phyloP scores from a whole-genome alignment of 2,329 filamentous ascomycete genomes.

The Endothia cerciana region DNA sequence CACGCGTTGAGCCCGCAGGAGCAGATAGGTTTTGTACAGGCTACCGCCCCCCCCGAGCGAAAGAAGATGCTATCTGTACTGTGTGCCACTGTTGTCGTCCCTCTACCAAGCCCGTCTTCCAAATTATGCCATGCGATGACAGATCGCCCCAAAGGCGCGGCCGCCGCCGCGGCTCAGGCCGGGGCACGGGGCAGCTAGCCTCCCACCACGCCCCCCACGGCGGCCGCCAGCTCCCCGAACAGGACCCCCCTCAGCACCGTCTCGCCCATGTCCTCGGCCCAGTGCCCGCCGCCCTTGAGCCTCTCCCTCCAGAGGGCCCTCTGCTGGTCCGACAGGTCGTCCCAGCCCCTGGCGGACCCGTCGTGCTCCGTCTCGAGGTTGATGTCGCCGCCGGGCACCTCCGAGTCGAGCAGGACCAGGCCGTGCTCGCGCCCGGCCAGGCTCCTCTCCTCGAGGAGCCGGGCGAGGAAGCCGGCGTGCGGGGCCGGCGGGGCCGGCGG shows the following conservation, averaged over 20 bases:
- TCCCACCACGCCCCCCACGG: slow-evolving; percentile 58
- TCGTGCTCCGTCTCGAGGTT: slow-evolving; percentile 53
- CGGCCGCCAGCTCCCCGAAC: slow-evolving; percentile 72
- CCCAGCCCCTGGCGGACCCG: slow-evolving; percentile 67
- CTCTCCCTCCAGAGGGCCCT: slow-evolving; percentile 70
- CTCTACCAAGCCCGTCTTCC: neutral
- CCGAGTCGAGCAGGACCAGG: slow-evolving; percentile 33
- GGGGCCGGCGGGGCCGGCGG: neutral
- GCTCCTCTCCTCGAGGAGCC: slow-evolving; percentile 24
- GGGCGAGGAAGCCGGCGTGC: slow-evolving; percentile 24
- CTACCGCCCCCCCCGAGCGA: neutral
- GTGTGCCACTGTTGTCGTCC: neutral
- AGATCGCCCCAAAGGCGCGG: neutral
- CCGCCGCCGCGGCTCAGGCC: neutral
- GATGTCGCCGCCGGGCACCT: slow-evolving; percentile 30
- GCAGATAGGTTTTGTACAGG: neutral
- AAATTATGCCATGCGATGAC: neutral
- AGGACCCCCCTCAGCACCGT: slow-evolving; percentile 75
- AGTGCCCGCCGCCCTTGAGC: slow-evolving; percentile 70
- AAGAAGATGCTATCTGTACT: neutral
- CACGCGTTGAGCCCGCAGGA: too few relatives aligned
- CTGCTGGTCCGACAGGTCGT: slow-evolving; percentile 67
- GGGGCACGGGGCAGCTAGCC: slow-evolving; percentile 37
- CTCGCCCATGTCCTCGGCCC: slow-evolving; percentile 80
- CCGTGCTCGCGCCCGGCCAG: slow-evolving; percentile 18